Evolutionary conservation across 73 alveolate species (phyloP).

Genomic region (Paramecium pentaurelia): DNA sequence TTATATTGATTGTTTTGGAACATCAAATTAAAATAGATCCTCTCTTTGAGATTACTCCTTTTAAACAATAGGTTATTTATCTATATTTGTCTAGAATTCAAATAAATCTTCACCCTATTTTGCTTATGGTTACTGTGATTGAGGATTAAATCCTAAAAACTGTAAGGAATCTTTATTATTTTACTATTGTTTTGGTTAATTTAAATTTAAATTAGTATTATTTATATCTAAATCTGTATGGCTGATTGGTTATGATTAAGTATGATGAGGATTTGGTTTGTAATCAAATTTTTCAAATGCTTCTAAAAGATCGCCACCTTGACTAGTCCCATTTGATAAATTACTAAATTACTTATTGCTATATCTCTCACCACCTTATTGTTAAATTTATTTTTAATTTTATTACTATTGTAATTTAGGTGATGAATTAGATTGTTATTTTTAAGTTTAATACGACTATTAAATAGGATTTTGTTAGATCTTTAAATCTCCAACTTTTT

Average conservation of each 20-base stretch:
- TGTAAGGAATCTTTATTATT: neutral
- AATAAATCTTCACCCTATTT: neutral
- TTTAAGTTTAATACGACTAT: neutral
- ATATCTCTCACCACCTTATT: neutral
- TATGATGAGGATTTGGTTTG: neutral
- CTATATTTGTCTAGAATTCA: neutral
- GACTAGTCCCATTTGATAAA: neutral
- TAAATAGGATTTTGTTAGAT: neutral
- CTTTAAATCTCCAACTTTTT: neutral
- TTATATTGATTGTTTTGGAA: neutral
- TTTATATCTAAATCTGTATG: neutral
- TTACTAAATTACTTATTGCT: neutral
- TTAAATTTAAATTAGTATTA: neutral
- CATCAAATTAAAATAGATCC: neutral
- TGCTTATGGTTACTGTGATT: neutral
- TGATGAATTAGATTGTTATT: neutral
- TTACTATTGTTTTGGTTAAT: neutral
- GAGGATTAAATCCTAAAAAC: neutral
- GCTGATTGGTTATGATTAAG: constrained; percentile 14
- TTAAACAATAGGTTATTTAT: neutral
- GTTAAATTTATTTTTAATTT: neutral
- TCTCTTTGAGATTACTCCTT: neutral
- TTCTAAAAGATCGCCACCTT: neutral
- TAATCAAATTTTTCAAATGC: constrained; percentile 16
- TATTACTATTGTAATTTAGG: neutral